Conservation (phyloP, 306 rosid species). For the Casuarina equisetifolia region DNA sequence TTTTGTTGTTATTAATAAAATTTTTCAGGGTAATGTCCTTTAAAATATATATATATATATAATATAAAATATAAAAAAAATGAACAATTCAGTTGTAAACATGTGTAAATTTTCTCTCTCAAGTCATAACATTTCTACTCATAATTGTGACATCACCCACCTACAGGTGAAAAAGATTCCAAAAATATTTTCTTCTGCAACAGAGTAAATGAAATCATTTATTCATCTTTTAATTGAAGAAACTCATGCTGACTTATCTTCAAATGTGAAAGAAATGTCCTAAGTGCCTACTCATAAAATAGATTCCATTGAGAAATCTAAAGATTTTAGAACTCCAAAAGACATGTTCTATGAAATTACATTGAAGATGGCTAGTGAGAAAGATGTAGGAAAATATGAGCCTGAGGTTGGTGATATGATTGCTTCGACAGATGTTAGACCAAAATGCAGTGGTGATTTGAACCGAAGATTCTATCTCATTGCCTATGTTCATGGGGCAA, state of each 20-base stretch:
- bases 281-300: conserved; percentile 19
- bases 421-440: conserved; percentile 29
- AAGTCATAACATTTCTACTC: not conserved
- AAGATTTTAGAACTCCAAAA: conserved; percentile 2
- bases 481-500: conserved; percentile 18
- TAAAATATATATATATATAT: too few relatives aligned
- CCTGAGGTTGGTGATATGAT: conserved; percentile 33
- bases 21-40: too few relatives aligned
- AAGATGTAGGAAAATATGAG: not conserved
- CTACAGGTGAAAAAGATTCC: conserved; percentile 37
- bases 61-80: too few relatives aligned
- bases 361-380: not conserved
- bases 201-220: conserved; percentile 27
- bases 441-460: conserved; percentile 30
- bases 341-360: conserved; percentile 19
- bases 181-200: conserved; percentile 5
- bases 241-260: conserved; percentile 25
- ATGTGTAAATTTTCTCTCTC: not conserved
- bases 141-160: not conserved
- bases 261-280: conserved; percentile 2
- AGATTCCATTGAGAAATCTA: not conserved
- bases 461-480: conserved; percentile 12
- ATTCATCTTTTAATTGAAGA: conserved; percentile 37
- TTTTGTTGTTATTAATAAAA: too few relatives aligned
- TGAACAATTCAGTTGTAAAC: too few relatives aligned